phyloP scores from a whole-genome alignment of 2,329 filamentous ascomycete species.

The Pseudogymnoascus sp. region DNA sequence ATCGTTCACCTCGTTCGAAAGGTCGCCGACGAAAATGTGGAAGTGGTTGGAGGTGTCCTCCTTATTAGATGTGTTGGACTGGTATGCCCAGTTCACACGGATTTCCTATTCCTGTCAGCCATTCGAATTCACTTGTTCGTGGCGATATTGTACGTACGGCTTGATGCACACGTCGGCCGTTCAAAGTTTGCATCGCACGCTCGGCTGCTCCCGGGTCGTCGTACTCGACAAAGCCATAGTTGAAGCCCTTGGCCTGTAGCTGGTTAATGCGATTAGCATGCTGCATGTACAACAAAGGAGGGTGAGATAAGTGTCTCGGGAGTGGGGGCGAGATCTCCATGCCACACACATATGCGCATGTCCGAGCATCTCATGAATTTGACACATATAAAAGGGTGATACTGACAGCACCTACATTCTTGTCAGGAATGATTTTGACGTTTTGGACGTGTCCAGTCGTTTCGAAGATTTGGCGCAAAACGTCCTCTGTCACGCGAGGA shows the following conservation, averaged over 20 bases:
- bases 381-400: conserved; percentile 23
- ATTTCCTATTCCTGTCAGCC: conserved; percentile 63
- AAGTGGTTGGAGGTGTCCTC: conserved; percentile 98
- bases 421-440: conserved; percentile 99
- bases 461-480: conserved; percentile 95
- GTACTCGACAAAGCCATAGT: conserved; percentile 98
- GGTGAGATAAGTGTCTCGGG: conserved; percentile 15
- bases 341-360: conserved; percentile 17
- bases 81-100: conserved; percentile 98
- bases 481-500: conserved; percentile 90
- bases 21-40: conserved; percentile 96
- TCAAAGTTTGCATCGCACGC: conserved; percentile 93
- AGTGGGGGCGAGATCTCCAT: conserved; percentile 22
- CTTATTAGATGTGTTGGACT: conserved; percentile 88
- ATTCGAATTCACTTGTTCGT: conserved; percentile 9
- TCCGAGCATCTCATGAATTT: conserved; percentile 18
- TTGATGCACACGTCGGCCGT: conserved; percentile 91
- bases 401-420: conserved; percentile 70
- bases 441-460: conserved; percentile 97
- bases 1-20: conserved; percentile 98
- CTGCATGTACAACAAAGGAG: conserved; percentile 10
- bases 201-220: conserved; percentile 95
- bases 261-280: conserved; percentile 26
- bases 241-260: conserved; percentile 83
- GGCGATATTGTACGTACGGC: conserved; percentile 52